Evolutionary conservation across 129 eudicot genomes (phyloP), one percentile per base, ranked within the genome.

Genomic region (Scalesia atractyloides): DNA sequence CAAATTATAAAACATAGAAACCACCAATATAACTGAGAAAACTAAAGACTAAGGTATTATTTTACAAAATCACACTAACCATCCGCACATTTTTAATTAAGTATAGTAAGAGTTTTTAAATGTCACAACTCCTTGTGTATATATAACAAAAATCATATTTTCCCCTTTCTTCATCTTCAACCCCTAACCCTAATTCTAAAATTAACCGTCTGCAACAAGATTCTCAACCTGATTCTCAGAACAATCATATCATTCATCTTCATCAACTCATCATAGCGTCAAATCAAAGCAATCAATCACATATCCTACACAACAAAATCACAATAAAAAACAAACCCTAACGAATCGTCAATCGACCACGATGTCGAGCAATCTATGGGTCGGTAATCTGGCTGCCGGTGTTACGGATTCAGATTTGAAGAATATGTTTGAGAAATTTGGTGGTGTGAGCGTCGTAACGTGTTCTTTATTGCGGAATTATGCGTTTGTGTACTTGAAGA

Each of bases 401-500:
- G 91, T 86, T 2, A 62, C 83, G 9, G 92, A 89, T 4, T 41
- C 89, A 8, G 87, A 89, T 1, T 66, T 89, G 63, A 74, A 57
- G 47, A 61, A 67, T 5, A 19, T 89, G 0, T 84, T 89, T 59
- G 76, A 26, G 30, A 86, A 86, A 54, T 22, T 80, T 53, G 89
- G 96, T 6, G 30, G 17, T 5, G 74, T 89, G 26, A 84, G 80
- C 36, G 79, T 73, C 61, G 58, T 82, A 43, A 82, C 81, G 1
- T 65, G 74, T 47, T 83, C 84, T 48, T 60, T 87, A 0, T 44
- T 81, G 1, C 63, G 96, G 9, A 82, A 74, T 54, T 86, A 84
- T 70, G 92, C 86, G 0, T 89, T 89, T 26, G 52, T 89, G 2
- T 77, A 89, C 39, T 86, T 76, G 20, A 89, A 69, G 61, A 78